Evolutionary conservation across 1,284 basidiomycete species (phyloP).

Genomic region (Fomitopsis schrenkii): DNA sequence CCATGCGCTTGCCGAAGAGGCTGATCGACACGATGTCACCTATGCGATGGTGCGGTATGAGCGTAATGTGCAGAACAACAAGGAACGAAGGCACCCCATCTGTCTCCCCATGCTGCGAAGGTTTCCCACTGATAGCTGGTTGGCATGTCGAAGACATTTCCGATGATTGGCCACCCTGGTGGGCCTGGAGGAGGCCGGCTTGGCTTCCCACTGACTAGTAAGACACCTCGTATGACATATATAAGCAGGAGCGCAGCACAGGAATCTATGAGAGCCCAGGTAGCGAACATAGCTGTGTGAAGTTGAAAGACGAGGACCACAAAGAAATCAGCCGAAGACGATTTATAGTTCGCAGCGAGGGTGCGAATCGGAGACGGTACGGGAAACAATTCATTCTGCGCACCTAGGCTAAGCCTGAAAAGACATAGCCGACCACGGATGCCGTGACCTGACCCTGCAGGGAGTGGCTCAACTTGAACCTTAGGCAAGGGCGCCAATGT

Average conservation of each 20-base stretch:
- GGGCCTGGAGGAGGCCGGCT: conserved; percentile 28
- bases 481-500: too few relatives aligned
- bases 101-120: conserved; percentile 25
- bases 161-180: conserved; percentile 25
- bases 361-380: too few relatives aligned
- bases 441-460: too few relatives aligned
- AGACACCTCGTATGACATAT: not conserved
- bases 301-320: too few relatives aligned
- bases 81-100: conserved; percentile 17
- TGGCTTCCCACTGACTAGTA: not conserved
- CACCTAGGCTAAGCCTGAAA: too few relatives aligned
- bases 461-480: too few relatives aligned
- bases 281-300: too few relatives aligned
- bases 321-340: too few relatives aligned
- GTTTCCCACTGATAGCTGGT: conserved; percentile 22
- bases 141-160: conserved; percentile 30
- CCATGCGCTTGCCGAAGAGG: conserved; percentile 53
- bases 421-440: too few relatives aligned
- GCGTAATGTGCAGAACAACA: not conserved
- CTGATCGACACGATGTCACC: conserved; percentile 29
- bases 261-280: not conserved
- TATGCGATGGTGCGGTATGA: not conserved
- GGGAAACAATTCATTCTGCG: too few relatives aligned
- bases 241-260: not conserved
- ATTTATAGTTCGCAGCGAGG: too few relatives aligned